These are phyloP conservation scores for Sphaerostilbella broomeana DNA, from an alignment of 2,329 filamentous ascomycete species.

Conservation along the genomic window DNA sequence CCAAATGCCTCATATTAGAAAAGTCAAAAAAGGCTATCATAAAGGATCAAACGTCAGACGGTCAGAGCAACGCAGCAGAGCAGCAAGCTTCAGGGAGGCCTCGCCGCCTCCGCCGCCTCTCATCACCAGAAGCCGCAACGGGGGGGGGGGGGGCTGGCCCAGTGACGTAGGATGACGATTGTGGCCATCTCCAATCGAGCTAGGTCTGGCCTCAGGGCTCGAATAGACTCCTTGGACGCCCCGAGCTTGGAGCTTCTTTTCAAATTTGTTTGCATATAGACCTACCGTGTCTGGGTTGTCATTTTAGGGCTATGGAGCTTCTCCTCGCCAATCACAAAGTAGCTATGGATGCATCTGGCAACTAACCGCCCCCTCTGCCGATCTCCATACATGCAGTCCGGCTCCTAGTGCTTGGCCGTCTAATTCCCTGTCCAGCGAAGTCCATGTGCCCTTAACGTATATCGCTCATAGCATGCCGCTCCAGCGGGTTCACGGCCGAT, in stretches of 20 bases:
- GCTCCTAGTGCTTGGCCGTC: conserved; percentile 6
- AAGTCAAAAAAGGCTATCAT: not conserved
- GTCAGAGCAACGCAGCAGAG: too few relatives aligned
- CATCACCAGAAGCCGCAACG: not conserved
- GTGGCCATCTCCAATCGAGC: conserved; percentile 5
- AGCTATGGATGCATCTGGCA: conserved; percentile 11
- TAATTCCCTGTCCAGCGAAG: conserved; percentile 12
- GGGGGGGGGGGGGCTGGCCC: conserved; percentile 1
- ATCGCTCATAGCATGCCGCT: conserved; percentile 15
- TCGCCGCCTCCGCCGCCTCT: too few relatives aligned
- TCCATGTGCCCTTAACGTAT: conserved; percentile 15
- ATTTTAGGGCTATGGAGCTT: not conserved
- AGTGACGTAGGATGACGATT: conserved; percentile 13
- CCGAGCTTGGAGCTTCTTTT: not conserved
- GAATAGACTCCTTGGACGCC: conserved; percentile 2
- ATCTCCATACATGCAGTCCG: conserved; percentile 9
- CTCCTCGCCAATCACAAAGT: conserved; percentile 7
- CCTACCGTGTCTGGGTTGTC: too few relatives aligned
- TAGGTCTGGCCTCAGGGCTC: conserved; percentile 4
- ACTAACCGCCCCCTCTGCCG: conserved; percentile 9
- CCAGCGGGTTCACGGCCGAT: conserved; percentile 7
- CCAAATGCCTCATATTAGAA: conserved; percentile 13
- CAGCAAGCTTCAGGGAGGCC: too few relatives aligned
- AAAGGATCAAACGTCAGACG: too few relatives aligned
- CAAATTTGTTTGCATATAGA: not conserved